Base-by-base conservation (phyloP, 306 rosid genomes). In the Fragaria nilgerrensis region DNA sequence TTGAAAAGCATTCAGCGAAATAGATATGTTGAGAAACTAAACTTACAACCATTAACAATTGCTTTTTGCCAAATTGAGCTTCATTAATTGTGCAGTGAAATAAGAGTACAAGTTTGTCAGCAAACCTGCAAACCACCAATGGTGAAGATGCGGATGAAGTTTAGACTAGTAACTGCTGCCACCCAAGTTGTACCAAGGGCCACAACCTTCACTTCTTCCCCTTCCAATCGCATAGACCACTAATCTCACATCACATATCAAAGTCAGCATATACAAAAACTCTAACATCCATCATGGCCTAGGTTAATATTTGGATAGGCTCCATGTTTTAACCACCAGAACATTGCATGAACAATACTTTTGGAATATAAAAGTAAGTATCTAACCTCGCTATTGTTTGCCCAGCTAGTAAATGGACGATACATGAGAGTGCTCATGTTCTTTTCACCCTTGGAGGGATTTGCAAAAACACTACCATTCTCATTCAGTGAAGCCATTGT, bases 181-280 rank as follows among this genome's bases (percentile, higher is more conserved):
- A 95, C 97, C 99, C 97, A 95, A 36, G 85, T 82, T 78, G 86
- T 55, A 77, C 97, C 99, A 55, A 90, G 86, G 70, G 96, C 97
- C 76, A 95, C 99, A 65, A 59, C 94, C 85, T 90, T 95, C 75
- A 92, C 96, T 83, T 95, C 99, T 86, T 95, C 99, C 44, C 91
- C 91, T 81, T 95, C 99, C 64, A 95, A 82, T 82, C 99, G 90
- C 99, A 95, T 95, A 50, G 97, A 95, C 97, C 99, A 95, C 97
- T 95, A 83, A 17, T 77, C 71, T 76, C 78, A 49, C 16, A 73
- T 67, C 81, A 80, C 36, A 74, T 63, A 81, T 52, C 66, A 34
- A 74, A 85, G 85, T 82, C 63, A 86, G 87, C 78, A 37, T 15
- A 81, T 7, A 80, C 10, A 73, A 47, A 59, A 75, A 52, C 27